phyloP scores from a whole-genome alignment of 805 yeast species.

The Metschnikowia reukaufii region DNA sequence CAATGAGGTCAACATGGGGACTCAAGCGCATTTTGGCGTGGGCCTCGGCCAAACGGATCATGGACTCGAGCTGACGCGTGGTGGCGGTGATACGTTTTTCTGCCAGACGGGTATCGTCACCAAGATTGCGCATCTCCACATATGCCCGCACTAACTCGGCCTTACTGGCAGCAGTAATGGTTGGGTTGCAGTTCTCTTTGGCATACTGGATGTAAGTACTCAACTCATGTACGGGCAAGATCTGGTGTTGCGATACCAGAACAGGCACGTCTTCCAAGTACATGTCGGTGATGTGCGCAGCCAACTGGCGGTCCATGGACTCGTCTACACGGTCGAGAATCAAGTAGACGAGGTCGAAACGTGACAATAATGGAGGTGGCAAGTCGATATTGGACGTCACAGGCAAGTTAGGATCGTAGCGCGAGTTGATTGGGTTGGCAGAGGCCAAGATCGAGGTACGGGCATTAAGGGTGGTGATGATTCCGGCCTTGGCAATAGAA shows the following conservation, averaged over 20 bases:
- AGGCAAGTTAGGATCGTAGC: slow-evolving; percentile 92
- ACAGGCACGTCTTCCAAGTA: slow-evolving; percentile 85
- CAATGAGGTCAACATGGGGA: slow-evolving; percentile 65
- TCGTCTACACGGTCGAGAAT: slow-evolving; percentile 93
- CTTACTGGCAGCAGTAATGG: slow-evolving; percentile 75
- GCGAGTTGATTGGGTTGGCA: slow-evolving; percentile 95
- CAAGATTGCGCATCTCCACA: slow-evolving; percentile 90
- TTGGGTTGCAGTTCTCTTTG: slow-evolving; percentile 82
- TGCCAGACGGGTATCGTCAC: slow-evolving; percentile 83
- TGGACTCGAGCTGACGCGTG: slow-evolving; percentile 92
- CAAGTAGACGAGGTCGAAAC: slow-evolving; percentile 92
- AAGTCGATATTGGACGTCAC: slow-evolving; percentile 94
- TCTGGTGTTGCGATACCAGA: slow-evolving; percentile 63
- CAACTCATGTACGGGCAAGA: slow-evolving; percentile 82
- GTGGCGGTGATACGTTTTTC: slow-evolving; percentile 97
- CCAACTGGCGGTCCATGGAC: slow-evolving; percentile 77
- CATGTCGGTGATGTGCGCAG: slow-evolving; percentile 86
- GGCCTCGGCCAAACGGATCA: slow-evolving; percentile 93
- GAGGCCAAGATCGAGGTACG: slow-evolving; percentile 94
- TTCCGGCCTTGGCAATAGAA: slow-evolving; percentile 97
- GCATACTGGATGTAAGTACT: slow-evolving; percentile 92
- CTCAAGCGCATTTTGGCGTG: slow-evolving; percentile 95
- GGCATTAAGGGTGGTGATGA: slow-evolving; percentile 94
- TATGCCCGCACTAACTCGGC: slow-evolving; percentile 81
- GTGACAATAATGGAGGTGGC: slow-evolving; percentile 92